phyloP scores from a whole-genome alignment of 1,139 yeast species.

The Yamadazyma blattariae region DNA sequence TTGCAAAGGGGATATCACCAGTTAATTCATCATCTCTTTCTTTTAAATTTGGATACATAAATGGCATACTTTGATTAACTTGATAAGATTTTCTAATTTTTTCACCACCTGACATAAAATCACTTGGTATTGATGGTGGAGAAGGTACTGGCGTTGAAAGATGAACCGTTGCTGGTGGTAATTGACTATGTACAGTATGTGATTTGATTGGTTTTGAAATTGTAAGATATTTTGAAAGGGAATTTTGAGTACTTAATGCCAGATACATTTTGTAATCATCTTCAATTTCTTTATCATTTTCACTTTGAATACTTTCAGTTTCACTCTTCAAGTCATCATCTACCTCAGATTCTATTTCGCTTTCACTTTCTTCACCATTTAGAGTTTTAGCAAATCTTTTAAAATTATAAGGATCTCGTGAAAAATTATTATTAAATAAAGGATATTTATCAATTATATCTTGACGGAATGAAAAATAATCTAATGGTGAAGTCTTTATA shows the following conservation, averaged over 20 bases:
- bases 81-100: slow-evolving; percentile 72
- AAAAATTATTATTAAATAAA: slow-evolving; percentile 34
- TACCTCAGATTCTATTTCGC: background rate
- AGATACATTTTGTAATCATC: slow-evolving; percentile 32
- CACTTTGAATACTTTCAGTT: slow-evolving; percentile 10
- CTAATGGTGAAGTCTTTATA: slow-evolving; percentile 60
- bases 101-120: slow-evolving; percentile 55
- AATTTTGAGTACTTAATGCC: slow-evolving; percentile 43
- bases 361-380: slow-evolving; percentile 4
- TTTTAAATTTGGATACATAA: slow-evolving; percentile 57
- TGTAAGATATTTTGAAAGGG: slow-evolving; percentile 57
- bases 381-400: slow-evolving; percentile 15
- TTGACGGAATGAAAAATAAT: slow-evolving; percentile 74
- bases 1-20: slow-evolving; percentile 62
- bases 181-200: slow-evolving; percentile 52
- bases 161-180: slow-evolving; percentile 68
- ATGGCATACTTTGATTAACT: slow-evolving; percentile 77
- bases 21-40: too few species aligned
- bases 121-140: slow-evolving; percentile 68
- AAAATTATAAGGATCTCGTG: slow-evolving; percentile 17
- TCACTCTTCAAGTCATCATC: background rate
- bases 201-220: slow-evolving; percentile 54
- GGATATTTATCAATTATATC: slow-evolving; percentile 79
- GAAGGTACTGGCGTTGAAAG: slow-evolving; percentile 90
- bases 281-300: slow-evolving; percentile 8